phyloP scores from a whole-genome alignment of 1,284 basidiomycete genomes.

The Heterobasidion occidentale region DNA sequence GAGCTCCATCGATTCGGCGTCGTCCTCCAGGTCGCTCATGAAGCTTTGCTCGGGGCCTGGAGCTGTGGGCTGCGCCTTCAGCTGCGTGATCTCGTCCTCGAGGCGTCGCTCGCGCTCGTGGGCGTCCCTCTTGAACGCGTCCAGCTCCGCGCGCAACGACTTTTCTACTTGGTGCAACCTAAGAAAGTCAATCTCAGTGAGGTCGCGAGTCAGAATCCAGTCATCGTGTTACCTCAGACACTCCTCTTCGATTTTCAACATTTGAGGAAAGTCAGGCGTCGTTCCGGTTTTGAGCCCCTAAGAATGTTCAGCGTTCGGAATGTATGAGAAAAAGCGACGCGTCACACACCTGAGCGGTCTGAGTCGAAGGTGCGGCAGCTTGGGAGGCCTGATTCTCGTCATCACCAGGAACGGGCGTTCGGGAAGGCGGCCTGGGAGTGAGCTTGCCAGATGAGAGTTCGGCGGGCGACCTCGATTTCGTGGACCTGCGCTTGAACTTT shows the following conservation, averaged over 20 bases:
- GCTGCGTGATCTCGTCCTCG: background rate
- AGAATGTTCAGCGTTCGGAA: background rate
- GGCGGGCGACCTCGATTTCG: no score
- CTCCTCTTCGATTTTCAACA: conserved; percentile 24
- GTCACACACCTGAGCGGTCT: background rate
- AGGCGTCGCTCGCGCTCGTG: background rate
- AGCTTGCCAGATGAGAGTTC: no score
- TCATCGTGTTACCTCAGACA: conserved; percentile 21
- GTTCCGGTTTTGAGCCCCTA: no score
- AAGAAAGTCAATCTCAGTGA: background rate
- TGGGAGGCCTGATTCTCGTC: no score
- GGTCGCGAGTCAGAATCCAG: conserved; percentile 4
- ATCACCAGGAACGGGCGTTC: no score
- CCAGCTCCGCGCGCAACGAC: background rate
- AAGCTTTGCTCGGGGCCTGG: conserved; percentile 12
- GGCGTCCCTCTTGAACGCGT: background rate
- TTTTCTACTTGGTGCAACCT: background rate
- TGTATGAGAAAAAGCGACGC: background rate
- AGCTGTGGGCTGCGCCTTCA: conserved; percentile 6
- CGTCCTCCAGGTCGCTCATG: conserved; percentile 11
- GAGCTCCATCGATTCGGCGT: conserved; percentile 49
- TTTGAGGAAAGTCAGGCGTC: conserved; percentile 9
- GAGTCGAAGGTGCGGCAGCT: background rate
- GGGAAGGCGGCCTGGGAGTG: no score
- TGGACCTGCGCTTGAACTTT: no score